Evolutionary conservation across 441 rosid species (phyloP), one percentile per base, ranked within the genome.

Genomic region (Bruguiera hainesii): DNA sequence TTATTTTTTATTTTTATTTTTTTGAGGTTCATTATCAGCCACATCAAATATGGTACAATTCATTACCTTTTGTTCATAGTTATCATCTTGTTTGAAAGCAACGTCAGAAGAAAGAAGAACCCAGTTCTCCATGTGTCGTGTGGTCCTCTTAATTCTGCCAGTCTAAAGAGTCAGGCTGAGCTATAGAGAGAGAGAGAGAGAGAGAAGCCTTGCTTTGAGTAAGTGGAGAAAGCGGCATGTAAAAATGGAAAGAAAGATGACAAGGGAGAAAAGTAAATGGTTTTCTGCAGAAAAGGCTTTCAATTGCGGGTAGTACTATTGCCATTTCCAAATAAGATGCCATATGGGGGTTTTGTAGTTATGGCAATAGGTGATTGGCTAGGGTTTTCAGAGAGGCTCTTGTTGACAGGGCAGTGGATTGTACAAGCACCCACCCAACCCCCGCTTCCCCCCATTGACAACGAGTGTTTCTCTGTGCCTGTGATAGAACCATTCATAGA

Each of bases 221-320:
- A 69, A 81, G 81, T 83, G 78, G 76, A 73, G 80, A 81, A 76
- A 72, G 64, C 89, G 91, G 96, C 87, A 81, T 82, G 89, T 81
- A 88, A 78, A 53, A 53, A 53, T 21, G 57, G 92, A 80, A 88
- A 84, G 66, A 67, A 69, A 72, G 67, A 69, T 63, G 60, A 69
- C 56, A 63, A 77, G 64, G 64, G 56, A 46, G 67, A 57, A 67
- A 64, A 72, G 37, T 61, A 67, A 31, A 29, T 48, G 65, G 55
- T 3, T 23, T 21, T 20, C 58, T 26, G 28, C 58, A 67, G 20
- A 9, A 56, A 56, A 30, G 21, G 58, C n/a, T 60, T 30, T 26
- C 64, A 66, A 53, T 60, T 49, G 71, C 61, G 73, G 74, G 67
- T 19, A 61, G 60, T 58, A 73, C 64, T 37, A 42, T 66, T 70